Percentiles rank a stretch among this genome's conserved stretches.
Evolutionary conservation across 2,329 filamentous ascomycete genomes (phyloP).

Genomic region (Cladophialophora exuberans): DNA sequence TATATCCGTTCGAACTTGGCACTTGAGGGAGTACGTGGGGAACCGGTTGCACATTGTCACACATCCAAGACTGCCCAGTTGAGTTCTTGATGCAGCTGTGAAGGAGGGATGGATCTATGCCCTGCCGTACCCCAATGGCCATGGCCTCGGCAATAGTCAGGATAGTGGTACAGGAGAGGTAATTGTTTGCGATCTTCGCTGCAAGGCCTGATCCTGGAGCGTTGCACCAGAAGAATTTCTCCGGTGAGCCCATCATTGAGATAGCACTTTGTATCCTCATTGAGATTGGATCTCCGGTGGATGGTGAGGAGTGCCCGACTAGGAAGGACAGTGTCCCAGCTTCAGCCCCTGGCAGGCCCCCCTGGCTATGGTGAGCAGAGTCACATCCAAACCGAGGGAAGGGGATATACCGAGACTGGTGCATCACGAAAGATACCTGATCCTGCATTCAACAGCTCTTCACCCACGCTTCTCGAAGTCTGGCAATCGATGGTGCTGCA

Average conservation of each 20-base stretch:
- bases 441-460: neutral
- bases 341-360: conserved; percentile 2
- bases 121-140: neutral
- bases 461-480: conserved; percentile 2
- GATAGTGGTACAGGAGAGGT: neutral
- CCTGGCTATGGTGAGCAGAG: neutral
- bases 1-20: conserved; percentile 7
- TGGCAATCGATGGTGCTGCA: conserved; percentile 10
- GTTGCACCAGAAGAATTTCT: conserved; percentile 11
- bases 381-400: neutral
- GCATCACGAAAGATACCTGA: conserved; percentile 3
- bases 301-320: neutral
- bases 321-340: conserved; percentile 10
- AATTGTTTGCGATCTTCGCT: conserved; percentile 8
- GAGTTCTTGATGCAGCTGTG: conserved; percentile 14
- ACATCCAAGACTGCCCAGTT: conserved; percentile 19
- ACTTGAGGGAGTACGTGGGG: conserved; percentile 3
- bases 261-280: neutral
- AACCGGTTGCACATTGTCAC: conserved; percentile 16
- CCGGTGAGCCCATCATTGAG: conserved; percentile 9
- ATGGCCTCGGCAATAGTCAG: neutral
- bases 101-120: conserved; percentile 5
- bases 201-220: conserved; percentile 7
- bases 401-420: conserved; percentile 6
- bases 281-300: neutral